Evolutionary conservation across 2,329 filamentous ascomycete genomes (phyloP).

Genomic region (Fusarium sp.): DNA sequence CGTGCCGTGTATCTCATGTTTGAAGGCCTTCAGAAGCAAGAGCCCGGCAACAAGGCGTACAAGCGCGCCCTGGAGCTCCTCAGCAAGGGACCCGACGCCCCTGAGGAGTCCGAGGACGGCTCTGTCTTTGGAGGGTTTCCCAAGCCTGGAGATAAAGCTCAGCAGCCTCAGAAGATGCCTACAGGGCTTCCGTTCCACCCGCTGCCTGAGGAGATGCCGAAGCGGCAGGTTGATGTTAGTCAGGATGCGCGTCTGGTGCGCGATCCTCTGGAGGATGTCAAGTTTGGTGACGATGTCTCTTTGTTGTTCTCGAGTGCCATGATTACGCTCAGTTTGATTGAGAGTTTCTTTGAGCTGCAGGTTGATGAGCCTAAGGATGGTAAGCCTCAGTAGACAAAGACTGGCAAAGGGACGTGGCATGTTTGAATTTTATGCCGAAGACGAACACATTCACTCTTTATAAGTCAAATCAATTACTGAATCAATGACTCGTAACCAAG

Average conservation of each 20-base stretch:
- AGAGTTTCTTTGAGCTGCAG: conserved; percentile 9
- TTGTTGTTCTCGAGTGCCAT: conserved; percentile 11
- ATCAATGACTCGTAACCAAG: too few species aligned
- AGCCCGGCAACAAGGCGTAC: neutral
- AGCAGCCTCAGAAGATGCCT: neutral
- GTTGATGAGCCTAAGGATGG: neutral
- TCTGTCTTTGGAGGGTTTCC: too few species aligned
- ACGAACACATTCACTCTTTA: too few species aligned
- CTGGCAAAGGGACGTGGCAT: too few species aligned
- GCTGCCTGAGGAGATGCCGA: conserved; percentile 17
- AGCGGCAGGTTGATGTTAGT: neutral
- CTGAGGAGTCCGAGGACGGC: neutral
- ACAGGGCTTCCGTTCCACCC: conserved; percentile 14
- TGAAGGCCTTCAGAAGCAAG: conserved; percentile 6
- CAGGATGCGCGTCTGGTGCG: neutral
- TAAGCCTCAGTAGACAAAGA: too few species aligned
- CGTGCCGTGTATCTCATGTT: conserved; percentile 32
- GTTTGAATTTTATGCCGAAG: too few species aligned
- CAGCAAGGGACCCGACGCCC: neutral
- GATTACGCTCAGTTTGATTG: conserved; percentile 13
- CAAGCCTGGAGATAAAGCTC: too few species aligned
- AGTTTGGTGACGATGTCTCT: neutral
- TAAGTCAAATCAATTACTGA: too few species aligned
- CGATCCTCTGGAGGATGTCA: conserved; percentile 2
- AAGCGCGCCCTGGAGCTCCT: neutral